These are phyloP conservation scores for Breynia disticha DNA, from an alignment of 441 rosid species.

Conservation along the genomic window DNA sequence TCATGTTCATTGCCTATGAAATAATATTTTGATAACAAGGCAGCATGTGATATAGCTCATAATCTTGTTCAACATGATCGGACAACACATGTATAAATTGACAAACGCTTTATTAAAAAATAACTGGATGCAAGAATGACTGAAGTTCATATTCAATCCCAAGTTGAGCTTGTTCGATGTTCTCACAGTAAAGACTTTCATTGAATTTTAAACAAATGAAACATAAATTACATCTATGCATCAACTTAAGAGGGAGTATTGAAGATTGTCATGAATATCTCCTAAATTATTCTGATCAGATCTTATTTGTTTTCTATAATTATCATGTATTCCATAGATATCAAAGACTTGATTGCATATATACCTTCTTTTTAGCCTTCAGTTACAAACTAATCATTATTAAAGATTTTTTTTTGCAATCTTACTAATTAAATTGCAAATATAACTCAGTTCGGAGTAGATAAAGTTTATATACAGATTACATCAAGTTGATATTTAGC, in stretches of 20 bases:
- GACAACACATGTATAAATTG: neutral
- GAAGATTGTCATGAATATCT: too few relatives aligned
- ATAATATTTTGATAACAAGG: neutral
- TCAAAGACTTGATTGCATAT: too few relatives aligned
- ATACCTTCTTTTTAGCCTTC: too few relatives aligned
- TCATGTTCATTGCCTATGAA: neutral
- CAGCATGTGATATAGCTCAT: neutral
- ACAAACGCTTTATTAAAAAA: neutral
- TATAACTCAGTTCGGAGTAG: too few relatives aligned
- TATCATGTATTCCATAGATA: too few relatives aligned
- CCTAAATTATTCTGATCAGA: too few relatives aligned
- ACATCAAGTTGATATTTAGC: too few relatives aligned
- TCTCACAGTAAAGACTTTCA: neutral
- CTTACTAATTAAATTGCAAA: too few relatives aligned
- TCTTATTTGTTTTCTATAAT: too few relatives aligned
- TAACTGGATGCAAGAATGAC: neutral
- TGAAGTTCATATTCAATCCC: neutral
- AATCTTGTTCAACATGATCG: constrained; percentile 3
- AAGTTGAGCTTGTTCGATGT: neutral
- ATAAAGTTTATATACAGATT: too few relatives aligned
- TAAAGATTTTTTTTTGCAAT: too few relatives aligned
- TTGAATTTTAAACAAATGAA: neutral
- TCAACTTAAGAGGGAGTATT: neutral
- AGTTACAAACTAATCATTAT: too few relatives aligned
- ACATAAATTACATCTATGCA: neutral